phyloP scores from a whole-genome alignment of 208 protist species.

The Porcisia deanei region DNA sequence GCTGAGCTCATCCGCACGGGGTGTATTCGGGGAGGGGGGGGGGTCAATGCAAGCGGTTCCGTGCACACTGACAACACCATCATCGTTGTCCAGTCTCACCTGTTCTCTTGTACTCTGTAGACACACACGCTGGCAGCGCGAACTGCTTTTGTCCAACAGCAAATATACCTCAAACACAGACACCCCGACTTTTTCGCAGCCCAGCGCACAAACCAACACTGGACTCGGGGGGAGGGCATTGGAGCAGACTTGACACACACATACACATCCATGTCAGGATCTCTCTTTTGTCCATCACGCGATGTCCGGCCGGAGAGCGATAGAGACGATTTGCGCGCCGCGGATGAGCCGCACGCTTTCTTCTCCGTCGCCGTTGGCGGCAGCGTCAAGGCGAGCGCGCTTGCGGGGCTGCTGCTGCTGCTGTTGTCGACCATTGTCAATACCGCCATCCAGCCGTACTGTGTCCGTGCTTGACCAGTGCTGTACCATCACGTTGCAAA shows the following conservation, averaged over 20 bases:
- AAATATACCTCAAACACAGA: too few species aligned
- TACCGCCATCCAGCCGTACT: background rate
- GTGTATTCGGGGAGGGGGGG: background rate
- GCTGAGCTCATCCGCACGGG: too few species aligned
- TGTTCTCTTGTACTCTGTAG: too few species aligned
- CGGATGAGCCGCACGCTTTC: constrained; percentile 56
- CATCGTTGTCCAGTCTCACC: too few species aligned
- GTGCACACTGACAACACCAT: background rate
- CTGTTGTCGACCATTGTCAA: background rate
- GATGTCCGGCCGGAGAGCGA: constrained; percentile 25
- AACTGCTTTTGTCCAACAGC: too few species aligned
- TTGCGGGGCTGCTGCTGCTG: constrained; percentile 25
- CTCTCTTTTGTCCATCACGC: background rate
- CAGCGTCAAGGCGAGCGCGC: constrained; percentile 14
- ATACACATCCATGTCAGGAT: background rate
- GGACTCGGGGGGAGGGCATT: background rate
- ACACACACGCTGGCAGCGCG: background rate
- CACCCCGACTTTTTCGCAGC: background rate
- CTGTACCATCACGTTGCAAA: constrained; percentile 64
- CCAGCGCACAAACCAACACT: background rate
- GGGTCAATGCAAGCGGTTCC: background rate
- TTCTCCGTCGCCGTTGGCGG: background rate
- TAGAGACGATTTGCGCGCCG: constrained; percentile 48
- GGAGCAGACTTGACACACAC: background rate
- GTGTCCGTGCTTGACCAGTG: constrained; percentile 36